These are phyloP conservation scores for Allium sativum DNA, from an alignment of 106 monocot species.

Conservation along the genomic window DNA sequence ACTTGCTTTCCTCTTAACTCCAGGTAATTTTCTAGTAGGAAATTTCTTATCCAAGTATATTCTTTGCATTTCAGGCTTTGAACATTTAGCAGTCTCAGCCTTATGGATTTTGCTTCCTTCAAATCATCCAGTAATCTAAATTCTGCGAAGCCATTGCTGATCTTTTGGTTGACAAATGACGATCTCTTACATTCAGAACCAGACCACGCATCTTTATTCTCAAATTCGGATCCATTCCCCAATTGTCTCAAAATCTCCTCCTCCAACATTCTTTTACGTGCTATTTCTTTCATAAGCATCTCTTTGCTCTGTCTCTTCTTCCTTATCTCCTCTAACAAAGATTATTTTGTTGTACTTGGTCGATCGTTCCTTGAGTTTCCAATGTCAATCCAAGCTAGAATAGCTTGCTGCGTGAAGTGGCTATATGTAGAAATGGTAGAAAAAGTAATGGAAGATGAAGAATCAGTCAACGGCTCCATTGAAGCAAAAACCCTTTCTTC, in stretches of 20 bases:
- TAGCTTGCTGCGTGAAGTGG: constrained; percentile 3
- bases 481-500: background rate
- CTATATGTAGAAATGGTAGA: background rate
- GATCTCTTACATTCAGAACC: constrained; percentile 1
- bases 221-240: background rate
- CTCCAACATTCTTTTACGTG: constrained; percentile 7
- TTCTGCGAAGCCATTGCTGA: too few species aligned
- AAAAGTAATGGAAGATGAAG: too few species aligned
- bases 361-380: background rate
- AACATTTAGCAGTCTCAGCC: too few species aligned
- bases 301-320: constrained; percentile 2
- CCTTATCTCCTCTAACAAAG: constrained; percentile 6
- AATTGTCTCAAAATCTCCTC: constrained; percentile 5
- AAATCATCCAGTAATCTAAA: too few species aligned
- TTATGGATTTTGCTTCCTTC: too few species aligned
- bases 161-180: background rate
- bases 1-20: constrained; percentile 6
- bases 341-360: background rate
- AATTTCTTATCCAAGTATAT: background rate
- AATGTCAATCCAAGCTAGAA: background rate
- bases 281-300: background rate
- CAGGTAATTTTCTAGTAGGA: background rate
- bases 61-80: too few species aligned
- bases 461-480: too few species aligned
- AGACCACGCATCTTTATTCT: background rate